These are phyloP conservation scores for Neofusicoccum parvum DNA, from an alignment of 2,329 filamentous ascomycete genomes.

Conservation along the genomic window DNA sequence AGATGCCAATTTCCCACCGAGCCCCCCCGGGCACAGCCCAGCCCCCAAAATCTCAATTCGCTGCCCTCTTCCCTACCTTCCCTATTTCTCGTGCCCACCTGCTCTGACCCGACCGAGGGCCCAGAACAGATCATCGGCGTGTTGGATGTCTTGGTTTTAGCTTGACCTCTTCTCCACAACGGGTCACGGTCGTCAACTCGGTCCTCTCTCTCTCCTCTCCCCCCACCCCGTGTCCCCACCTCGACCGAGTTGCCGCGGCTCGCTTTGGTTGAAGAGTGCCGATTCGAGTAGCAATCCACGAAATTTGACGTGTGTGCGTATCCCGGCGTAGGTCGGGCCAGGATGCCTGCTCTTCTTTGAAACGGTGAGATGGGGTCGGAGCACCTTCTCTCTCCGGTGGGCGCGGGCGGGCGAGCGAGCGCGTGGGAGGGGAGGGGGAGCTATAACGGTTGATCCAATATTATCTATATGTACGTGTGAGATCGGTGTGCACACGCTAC, in stretches of 20 bases:
- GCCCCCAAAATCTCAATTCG: background rate
- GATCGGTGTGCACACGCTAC: too few relatives aligned
- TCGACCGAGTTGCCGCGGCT: slow-evolving; percentile 6
- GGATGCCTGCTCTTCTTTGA: too few relatives aligned
- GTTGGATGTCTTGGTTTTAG: background rate
- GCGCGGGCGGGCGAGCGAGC: too few relatives aligned
- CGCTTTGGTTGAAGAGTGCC: background rate
- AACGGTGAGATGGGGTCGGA: too few relatives aligned
- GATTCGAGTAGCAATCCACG: slow-evolving; percentile 5
- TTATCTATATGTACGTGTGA: too few relatives aligned
- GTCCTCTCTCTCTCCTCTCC: background rate
- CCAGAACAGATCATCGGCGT: background rate
- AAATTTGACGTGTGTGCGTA: background rate
- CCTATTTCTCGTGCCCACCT: too few relatives aligned
- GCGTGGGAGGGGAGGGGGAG: too few relatives aligned
- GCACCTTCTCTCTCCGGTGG: too few relatives aligned
- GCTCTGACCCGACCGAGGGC: background rate
- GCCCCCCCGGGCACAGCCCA: background rate
- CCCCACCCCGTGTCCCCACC: background rate
- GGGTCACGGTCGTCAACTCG: too few relatives aligned
- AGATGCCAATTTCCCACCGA: background rate
- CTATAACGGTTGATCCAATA: too few relatives aligned
- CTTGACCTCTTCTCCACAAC: background rate
- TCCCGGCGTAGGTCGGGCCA: too few relatives aligned
- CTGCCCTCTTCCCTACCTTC: background rate